Percentiles rank a stretch among this genome's conserved stretches.
phyloP scores from a whole-genome alignment of 441 rosid species.

The Viola pubescens region DNA sequence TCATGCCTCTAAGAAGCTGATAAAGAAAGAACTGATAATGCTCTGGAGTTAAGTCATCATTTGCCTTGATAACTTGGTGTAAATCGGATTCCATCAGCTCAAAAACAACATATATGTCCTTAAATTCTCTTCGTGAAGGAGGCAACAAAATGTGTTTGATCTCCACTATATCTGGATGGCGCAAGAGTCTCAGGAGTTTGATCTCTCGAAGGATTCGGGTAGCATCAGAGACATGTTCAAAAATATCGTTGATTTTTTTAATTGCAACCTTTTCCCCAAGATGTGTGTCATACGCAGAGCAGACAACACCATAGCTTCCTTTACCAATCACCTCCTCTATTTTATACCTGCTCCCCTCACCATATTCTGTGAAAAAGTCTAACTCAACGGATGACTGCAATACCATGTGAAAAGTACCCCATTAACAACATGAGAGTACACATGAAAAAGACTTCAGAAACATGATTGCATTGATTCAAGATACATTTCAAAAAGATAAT shows the following conservation, averaged over 20 bases:
- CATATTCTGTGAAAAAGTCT: constrained; percentile 92
- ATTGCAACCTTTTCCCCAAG: constrained; percentile 89
- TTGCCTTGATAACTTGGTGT: constrained; percentile 95
- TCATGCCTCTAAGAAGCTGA: constrained; percentile 93
- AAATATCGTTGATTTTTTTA: constrained; percentile 89
- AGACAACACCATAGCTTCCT: constrained; percentile 97
- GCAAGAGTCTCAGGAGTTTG: constrained; percentile 82
- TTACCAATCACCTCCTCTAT: constrained; percentile 97
- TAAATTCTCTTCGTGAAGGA: constrained; percentile 89
- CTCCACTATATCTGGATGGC: constrained; percentile 96
- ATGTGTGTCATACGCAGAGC: constrained; percentile 86
- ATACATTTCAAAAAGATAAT: too few species aligned
- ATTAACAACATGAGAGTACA: constrained; percentile 2
- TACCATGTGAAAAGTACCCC: constrained; percentile 10
- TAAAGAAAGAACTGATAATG: constrained; percentile 96
- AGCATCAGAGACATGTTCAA: constrained; percentile 96
- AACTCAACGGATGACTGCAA: constrained; percentile 73
- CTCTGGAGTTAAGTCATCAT: constrained; percentile 91
- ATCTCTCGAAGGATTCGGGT: constrained; percentile 95
- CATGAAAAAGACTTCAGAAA: neutral
- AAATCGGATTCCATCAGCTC: constrained; percentile 97
- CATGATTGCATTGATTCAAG: too few species aligned
- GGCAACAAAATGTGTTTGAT: constrained; percentile 92
- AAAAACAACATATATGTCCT: constrained; percentile 89
- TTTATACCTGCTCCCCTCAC: constrained; percentile 85